These are phyloP conservation scores for Boletus patriciae DNA, from an alignment of 768 basidiomycete species.

Conservation along the genomic window DNA sequence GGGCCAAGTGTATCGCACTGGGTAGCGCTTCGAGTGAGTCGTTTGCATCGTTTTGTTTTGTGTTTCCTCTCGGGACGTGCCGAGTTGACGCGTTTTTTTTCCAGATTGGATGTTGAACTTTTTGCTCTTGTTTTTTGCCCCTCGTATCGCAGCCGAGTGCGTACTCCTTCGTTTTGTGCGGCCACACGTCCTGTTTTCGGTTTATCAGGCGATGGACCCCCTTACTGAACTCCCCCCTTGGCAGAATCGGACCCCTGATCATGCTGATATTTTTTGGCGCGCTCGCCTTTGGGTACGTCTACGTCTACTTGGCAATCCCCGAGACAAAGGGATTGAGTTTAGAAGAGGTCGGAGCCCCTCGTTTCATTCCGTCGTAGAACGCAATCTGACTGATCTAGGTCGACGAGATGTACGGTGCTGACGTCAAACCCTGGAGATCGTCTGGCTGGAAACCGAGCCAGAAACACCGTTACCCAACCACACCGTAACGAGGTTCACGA, in stretches of 20 bases:
- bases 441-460: slow-evolving; percentile 51
- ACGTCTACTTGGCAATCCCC: slow-evolving; percentile 77
- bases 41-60: neutral
- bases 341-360: slow-evolving; percentile 54
- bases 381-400: slow-evolving; percentile 40
- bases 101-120: slow-evolving; percentile 74
- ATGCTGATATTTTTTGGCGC: slow-evolving; percentile 78
- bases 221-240: neutral
- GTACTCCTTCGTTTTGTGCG: slow-evolving; percentile 4
- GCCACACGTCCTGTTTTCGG: too few relatives aligned
- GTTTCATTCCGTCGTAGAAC: neutral
- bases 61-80: neutral
- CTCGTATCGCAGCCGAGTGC: slow-evolving; percentile 57
- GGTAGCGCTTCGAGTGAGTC: slow-evolving; percentile 54
- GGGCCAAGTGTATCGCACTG: slow-evolving; percentile 72
- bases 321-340: slow-evolving; percentile 77
- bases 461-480: slow-evolving; percentile 27
- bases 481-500: neutral
- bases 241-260: slow-evolving; percentile 69
- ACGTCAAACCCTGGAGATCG: slow-evolving; percentile 65
- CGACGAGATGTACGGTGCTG: slow-evolving; percentile 69
- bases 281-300: slow-evolving; percentile 67
- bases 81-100: neutral
- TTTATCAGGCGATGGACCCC: neutral
- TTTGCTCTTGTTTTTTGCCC: slow-evolving; percentile 69